Evolutionary conservation across 78 protist genomes (phyloP).

Genomic region (Dictyostelium citrinum): DNA sequence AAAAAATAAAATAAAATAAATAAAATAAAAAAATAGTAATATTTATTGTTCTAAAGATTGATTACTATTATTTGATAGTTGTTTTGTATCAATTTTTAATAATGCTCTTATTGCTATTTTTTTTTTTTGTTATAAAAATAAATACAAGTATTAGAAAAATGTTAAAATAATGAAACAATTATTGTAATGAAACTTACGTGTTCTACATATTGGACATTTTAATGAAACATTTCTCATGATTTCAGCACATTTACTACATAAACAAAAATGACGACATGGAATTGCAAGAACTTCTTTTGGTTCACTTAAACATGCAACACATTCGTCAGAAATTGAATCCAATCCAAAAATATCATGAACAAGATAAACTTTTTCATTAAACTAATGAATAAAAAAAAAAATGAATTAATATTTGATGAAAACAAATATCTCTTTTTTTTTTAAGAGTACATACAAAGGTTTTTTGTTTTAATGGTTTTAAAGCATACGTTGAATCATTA

Average conservation of each 20-base stretch:
- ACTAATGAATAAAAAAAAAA: no score
- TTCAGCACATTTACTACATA: constrained; percentile 69
- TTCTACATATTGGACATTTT: constrained; percentile 73
- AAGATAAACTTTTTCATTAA: constrained; percentile 11
- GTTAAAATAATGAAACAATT: background rate
- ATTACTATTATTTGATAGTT: background rate
- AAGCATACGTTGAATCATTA: constrained; percentile 44
- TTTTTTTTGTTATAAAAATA: background rate
- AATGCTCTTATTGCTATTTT: background rate
- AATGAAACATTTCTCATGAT: constrained; percentile 37
- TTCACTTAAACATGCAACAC: constrained; percentile 66
- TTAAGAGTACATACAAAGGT: constrained; percentile 3
- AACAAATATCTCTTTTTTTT: no score
- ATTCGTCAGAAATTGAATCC: constrained; percentile 2
- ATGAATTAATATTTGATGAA: no score
- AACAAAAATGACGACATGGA: constrained; percentile 70
- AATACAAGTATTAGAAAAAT: background rate
- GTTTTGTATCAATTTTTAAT: constrained; percentile 1
- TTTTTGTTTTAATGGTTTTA: constrained; percentile 68
- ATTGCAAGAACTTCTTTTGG: constrained; percentile 51
- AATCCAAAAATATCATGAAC: constrained; percentile 74
- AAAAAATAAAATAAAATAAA: background rate
- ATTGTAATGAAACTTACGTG: constrained; percentile 14
- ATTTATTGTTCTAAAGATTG: background rate
- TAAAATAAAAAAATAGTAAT: background rate